Base-by-base conservation (phyloP, 306 rosid genomes). In the Luffa aegyptiaca region DNA sequence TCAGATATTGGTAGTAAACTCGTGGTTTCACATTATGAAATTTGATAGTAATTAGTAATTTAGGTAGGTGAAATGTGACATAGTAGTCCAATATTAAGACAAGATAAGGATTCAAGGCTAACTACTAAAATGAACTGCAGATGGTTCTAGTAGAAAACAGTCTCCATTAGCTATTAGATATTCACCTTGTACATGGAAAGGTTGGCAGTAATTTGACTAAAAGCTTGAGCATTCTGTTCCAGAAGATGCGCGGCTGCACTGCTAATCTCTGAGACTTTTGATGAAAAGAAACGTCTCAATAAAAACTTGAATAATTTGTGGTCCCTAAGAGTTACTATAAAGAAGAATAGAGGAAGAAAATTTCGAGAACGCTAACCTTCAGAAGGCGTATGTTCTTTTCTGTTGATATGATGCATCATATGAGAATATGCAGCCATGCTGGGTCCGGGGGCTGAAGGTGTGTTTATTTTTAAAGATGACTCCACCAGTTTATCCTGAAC, bases 401-500 rank as follows among this genome's bases (percentile, higher is more conserved):
- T 90, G 80, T 88, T 84, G 83, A 85, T 79, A 75, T 68, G 83
- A 78, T 62, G 87, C 81, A 85, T 76, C 87, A 88, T 81, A 66
- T 44, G 83, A 80, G 97, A 88, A 89, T 87, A 91, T 37, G 92
- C 82, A 71, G 85, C 82, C 86, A 88, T 80, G 83, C 83, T 85
- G 55, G 85, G 83, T 31, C 84, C 87, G 3, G 86, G 80, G 82
- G 85, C 76, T 46, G 97, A 83, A 78, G 86, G 87, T 72, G 86
- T 71, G 81, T 79, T 87, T 83, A 85, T 55, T 84, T 90, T 92
- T 20, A 86, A 89, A 72, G 93, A 80, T 66, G 90, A 89, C 84
- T 93, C 91, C 86, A 83, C 76, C 55, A 90, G 88, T 86, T 93
- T 95, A 90, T 93, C 99, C 99, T 95, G 93, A 93, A 90, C 88